Conservation (phyloP, 768 basidiomycete species). For the Cyathus striatus region DNA sequence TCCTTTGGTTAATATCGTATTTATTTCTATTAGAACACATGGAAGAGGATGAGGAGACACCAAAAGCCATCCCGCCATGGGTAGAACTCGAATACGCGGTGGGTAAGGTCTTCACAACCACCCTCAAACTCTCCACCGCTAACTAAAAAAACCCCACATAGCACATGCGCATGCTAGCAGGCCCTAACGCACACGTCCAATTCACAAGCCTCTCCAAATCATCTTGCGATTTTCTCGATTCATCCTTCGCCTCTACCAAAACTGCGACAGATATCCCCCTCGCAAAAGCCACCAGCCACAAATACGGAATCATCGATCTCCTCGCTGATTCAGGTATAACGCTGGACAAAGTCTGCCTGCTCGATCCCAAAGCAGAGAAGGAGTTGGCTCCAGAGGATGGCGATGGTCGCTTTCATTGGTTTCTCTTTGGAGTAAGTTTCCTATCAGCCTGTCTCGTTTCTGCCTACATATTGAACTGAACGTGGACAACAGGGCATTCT, state of each 20-base stretch:
- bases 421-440: constrained; percentile 77
- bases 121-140: not conserved
- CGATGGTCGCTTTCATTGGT: constrained; percentile 73
- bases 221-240: constrained; percentile 51
- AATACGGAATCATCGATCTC: constrained; percentile 51
- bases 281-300: constrained; percentile 41
- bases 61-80: constrained; percentile 78
- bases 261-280: constrained; percentile 10
- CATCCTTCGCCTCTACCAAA: constrained; percentile 19
- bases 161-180: constrained; percentile 85
- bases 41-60: constrained; percentile 84
- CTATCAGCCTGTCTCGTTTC: constrained; percentile 3
- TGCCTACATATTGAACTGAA: constrained; percentile 2
- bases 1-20: too few relatives aligned
- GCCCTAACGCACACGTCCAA: constrained; percentile 54
- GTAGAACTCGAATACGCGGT: constrained; percentile 90
- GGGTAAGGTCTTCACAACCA: constrained; percentile 15
- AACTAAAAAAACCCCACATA: constrained; percentile 18
- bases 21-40: constrained; percentile 93
- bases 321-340: constrained; percentile 36
- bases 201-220: constrained; percentile 85
- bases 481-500: constrained; percentile 32
- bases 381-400: constrained; percentile 74
- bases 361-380: constrained; percentile 85
- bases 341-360: constrained; percentile 73